These are phyloP conservation scores for Suillus subaureus DNA, from an alignment of 768 basidiomycete species.

Conservation along the genomic window DNA sequence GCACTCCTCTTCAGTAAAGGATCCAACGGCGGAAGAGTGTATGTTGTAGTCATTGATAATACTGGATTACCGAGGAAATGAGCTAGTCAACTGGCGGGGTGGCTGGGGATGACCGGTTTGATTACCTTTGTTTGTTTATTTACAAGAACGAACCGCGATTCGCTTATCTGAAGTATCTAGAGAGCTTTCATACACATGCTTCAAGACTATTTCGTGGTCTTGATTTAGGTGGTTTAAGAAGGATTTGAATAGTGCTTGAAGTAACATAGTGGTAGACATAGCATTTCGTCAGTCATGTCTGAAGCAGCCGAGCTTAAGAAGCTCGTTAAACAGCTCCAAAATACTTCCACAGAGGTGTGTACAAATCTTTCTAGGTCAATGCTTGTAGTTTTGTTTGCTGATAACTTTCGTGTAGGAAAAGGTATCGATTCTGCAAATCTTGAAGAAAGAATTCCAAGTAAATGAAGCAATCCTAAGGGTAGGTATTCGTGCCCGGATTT, in stretches of 20 bases:
- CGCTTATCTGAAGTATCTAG: not conserved
- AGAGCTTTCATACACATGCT: conserved; percentile 4
- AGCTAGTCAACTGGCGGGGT: not conserved
- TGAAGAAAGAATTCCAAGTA: conserved; percentile 70
- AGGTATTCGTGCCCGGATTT: conserved; percentile 36
- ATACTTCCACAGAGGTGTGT: conserved; percentile 59
- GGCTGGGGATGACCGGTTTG: not conserved
- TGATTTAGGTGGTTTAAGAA: conserved; percentile 1
- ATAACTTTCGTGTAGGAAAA: conserved; percentile 52
- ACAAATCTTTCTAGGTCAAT: conserved; percentile 35
- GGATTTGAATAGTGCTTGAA: conserved; percentile 10
- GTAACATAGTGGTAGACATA: conserved; percentile 23
- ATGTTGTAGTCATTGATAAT: conserved; percentile 37
- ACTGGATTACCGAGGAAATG: not conserved
- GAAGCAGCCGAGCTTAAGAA: conserved; percentile 68
- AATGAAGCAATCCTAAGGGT: conserved; percentile 78
- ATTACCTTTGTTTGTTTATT: conserved; percentile 26
- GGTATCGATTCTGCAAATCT: conserved; percentile 54
- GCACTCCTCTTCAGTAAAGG: conserved; percentile 62
- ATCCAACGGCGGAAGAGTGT: conserved; percentile 66
- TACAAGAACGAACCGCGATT: conserved; percentile 1
- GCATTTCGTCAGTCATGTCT: conserved; percentile 27
- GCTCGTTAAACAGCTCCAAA: conserved; percentile 80
- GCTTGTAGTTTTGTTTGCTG: conserved; percentile 39
- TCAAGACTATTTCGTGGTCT: conserved; percentile 2